A percentile compares a stretch with the other conserved stretches of the same genome.
These are phyloP conservation scores for Centella asiatica DNA, from an alignment of 129 eudicot species.

Conservation along the genomic window DNA sequence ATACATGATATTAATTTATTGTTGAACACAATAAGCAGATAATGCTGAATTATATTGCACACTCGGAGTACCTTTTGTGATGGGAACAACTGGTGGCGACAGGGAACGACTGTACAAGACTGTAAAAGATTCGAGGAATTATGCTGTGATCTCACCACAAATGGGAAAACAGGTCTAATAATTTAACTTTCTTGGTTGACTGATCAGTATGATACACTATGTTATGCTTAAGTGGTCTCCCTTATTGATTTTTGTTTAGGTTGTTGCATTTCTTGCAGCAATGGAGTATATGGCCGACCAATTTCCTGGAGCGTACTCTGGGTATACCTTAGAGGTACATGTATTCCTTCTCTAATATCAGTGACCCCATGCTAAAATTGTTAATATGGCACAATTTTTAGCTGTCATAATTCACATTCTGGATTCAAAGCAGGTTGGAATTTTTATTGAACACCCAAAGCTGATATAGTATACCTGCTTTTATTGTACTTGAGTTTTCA, in stretches of 20 bases:
- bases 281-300: conserved; percentile 89
- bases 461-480: no score
- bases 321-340: conserved; percentile 61
- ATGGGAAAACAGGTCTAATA: conserved; percentile 85
- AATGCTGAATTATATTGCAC: conserved; percentile 83
- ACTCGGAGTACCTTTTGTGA: conserved; percentile 82
- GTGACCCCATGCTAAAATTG: not conserved
- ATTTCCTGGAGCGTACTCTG: conserved; percentile 91
- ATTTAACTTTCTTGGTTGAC: not conserved
- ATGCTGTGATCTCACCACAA: conserved; percentile 93
- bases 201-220: not conserved
- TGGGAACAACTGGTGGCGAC: conserved; percentile 98
- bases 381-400: no score
- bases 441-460: no score
- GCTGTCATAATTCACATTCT: no score
- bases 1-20: not conserved
- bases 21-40: conserved; percentile 24
- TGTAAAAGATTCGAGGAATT: conserved; percentile 64
- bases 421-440: no score
- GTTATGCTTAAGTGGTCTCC: not conserved
- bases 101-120: conserved; percentile 68
- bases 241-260: conserved; percentile 34
- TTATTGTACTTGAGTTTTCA: no score
- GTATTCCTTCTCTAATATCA: not conserved
- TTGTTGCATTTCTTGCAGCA: conserved; percentile 92